Evolutionary conservation across 768 basidiomycete genomes (phyloP).

Genomic region (Pholiota molesta): DNA sequence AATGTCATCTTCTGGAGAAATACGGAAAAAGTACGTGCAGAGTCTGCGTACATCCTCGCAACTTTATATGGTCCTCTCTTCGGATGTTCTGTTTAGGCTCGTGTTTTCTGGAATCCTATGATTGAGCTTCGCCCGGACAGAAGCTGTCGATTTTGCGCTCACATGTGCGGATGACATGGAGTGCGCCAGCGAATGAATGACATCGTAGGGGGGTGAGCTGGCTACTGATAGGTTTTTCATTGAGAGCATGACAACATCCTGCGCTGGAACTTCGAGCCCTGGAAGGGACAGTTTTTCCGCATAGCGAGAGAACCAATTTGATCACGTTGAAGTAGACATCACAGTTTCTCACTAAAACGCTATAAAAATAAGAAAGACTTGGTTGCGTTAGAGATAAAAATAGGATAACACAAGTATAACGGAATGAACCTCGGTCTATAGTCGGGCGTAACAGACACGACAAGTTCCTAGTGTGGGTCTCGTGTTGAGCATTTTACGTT

Average conservation of each 20-base stretch:
- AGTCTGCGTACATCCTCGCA: too few species aligned
- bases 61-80: neutral
- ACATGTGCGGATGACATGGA: neutral
- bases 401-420: neutral
- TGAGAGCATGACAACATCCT: neutral
- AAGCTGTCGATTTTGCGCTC: neutral
- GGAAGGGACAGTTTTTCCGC: neutral
- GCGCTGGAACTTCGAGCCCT: neutral
- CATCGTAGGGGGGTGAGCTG: neutral
- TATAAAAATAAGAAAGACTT: neutral
- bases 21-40: too few species aligned
- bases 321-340: neutral
- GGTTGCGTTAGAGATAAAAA: neutral
- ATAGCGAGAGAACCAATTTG: neutral
- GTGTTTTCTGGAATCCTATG: neutral
- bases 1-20: neutral
- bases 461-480: neutral
- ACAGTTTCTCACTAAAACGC: neutral
- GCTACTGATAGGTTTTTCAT: neutral
- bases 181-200: neutral
- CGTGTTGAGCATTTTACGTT: neutral
- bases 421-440: neutral
- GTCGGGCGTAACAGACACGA: neutral
- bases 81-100: too few species aligned
- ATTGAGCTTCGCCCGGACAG: neutral